These are phyloP conservation scores for Cyberlindnera samutprakarnensis DNA, from an alignment of 805 yeast species.

Conservation along the genomic window DNA sequence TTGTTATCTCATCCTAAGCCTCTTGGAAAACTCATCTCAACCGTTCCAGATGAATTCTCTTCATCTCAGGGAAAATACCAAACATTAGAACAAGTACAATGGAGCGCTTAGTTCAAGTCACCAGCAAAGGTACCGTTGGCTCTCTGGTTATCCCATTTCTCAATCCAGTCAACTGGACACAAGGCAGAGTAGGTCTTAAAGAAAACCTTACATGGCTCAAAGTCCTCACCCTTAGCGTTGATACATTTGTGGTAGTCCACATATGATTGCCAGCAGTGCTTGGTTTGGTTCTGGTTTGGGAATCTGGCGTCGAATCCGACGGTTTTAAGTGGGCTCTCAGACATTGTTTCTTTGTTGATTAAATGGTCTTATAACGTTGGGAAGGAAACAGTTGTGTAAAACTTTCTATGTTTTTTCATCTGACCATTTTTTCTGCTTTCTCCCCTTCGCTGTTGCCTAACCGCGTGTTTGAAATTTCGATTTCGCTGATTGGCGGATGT, in stretches of 20 bases:
- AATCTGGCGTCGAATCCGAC: conserved; percentile 87
- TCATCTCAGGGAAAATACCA: too few species aligned
- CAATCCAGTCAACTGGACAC: conserved; percentile 82
- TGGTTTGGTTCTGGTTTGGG: conserved; percentile 96
- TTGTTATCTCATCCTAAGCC: too few species aligned
- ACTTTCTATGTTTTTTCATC: conserved; percentile 2
- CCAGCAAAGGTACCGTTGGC: conserved; percentile 50
- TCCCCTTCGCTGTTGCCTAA: conserved; percentile 1
- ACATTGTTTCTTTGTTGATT: too few species aligned
- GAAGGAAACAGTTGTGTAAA: too few species aligned
- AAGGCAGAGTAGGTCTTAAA: conserved; percentile 82
- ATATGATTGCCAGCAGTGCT: conserved; percentile 97
- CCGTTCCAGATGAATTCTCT: too few species aligned
- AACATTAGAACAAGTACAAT: too few species aligned
- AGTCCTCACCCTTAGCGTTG: conserved; percentile 95
- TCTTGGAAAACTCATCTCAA: too few species aligned
- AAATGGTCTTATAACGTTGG: too few species aligned
- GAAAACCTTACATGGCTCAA: conserved; percentile 95
- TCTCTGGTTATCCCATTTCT: conserved; percentile 86
- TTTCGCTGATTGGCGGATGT: conserved; percentile 14
- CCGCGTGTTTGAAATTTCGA: conserved; percentile 4
- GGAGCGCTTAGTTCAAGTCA: conserved; percentile 36
- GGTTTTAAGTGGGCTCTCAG: conserved; percentile 43
- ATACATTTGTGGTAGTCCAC: conserved; percentile 98
- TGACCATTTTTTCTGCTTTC: too few species aligned